Evolutionary conservation across 2,329 filamentous ascomycete species (phyloP).

Genomic region (Hypoxylon sp.): DNA sequence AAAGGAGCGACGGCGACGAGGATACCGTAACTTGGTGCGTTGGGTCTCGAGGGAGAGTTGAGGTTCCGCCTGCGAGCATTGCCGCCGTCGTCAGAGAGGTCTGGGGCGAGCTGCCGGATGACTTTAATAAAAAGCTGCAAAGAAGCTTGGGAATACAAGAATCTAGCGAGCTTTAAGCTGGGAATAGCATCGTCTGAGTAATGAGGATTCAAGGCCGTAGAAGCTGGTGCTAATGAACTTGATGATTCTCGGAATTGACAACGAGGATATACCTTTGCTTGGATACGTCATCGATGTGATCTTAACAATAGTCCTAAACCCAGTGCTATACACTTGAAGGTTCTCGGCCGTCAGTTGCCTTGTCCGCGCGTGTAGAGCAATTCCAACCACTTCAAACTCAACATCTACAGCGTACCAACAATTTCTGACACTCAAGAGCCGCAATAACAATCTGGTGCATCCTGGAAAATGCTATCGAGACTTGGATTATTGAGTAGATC

Average conservation of each 20-base stretch:
- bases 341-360: not conserved
- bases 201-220: slow-evolving; percentile 30
- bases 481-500: slow-evolving; percentile 18
- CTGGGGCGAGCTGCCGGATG: slow-evolving; percentile 67
- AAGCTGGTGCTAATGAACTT: slow-evolving; percentile 6
- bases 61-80: slow-evolving; percentile 84
- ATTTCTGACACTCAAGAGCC: not conserved
- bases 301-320: not conserved
- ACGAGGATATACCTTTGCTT: not conserved
- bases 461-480: no score
- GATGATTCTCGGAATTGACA: slow-evolving; percentile 19
- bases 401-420: not conserved
- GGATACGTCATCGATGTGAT: not conserved
- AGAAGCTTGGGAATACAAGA: slow-evolving; percentile 71
- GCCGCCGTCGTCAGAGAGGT: slow-evolving; percentile 76
- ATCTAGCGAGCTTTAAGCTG: slow-evolving; percentile 39
- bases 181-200: slow-evolving; percentile 36
- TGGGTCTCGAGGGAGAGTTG: slow-evolving; percentile 86
- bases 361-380: not conserved
- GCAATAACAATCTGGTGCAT: not conserved
- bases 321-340: not conserved
- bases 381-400: not conserved
- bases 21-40: slow-evolving; percentile 85
- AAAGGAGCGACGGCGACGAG: slow-evolving; percentile 77
- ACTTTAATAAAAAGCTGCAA: slow-evolving; percentile 72